Evolutionary conservation across 2,329 filamentous ascomycete species (phyloP).

Genomic region (Fusarium chlamydosporum): DNA sequence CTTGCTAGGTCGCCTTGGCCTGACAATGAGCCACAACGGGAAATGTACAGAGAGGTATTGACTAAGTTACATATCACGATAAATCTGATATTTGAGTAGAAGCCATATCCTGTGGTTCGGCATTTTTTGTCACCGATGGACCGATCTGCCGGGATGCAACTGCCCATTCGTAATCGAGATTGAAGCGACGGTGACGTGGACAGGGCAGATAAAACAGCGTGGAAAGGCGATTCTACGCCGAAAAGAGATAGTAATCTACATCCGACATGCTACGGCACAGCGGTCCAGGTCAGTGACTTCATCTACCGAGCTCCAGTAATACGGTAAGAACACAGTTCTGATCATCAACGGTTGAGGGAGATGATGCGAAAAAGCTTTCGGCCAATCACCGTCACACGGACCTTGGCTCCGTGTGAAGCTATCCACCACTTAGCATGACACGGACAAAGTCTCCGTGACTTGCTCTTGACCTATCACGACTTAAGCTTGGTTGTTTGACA

Average conservation of each 20-base stretch:
- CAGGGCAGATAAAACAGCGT: background rate
- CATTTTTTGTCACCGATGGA: background rate
- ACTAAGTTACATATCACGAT: too few species aligned
- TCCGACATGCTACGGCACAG: background rate
- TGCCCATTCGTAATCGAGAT: background rate
- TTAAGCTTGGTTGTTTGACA: background rate
- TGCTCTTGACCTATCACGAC: background rate
- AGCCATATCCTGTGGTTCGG: too few species aligned
- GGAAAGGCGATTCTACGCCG: background rate
- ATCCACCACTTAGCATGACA: background rate
- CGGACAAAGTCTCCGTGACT: background rate
- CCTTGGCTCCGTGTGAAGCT: fast-evolving
- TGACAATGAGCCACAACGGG: background rate
- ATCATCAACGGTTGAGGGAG: too few species aligned
- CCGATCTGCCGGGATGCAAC: background rate
- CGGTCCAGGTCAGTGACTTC: background rate
- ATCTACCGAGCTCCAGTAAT: too few species aligned
- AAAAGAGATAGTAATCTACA: background rate
- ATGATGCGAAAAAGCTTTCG: too few species aligned
- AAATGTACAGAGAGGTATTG: too few species aligned
- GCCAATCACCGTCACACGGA: background rate
- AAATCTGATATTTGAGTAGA: too few species aligned
- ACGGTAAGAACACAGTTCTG: too few species aligned
- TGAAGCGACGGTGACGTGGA: background rate
- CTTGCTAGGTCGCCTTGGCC: background rate